These are phyloP conservation scores for Plasmodium adleri DNA, from an alignment of 169 alveolate genomes.

Conservation along the genomic window DNA sequence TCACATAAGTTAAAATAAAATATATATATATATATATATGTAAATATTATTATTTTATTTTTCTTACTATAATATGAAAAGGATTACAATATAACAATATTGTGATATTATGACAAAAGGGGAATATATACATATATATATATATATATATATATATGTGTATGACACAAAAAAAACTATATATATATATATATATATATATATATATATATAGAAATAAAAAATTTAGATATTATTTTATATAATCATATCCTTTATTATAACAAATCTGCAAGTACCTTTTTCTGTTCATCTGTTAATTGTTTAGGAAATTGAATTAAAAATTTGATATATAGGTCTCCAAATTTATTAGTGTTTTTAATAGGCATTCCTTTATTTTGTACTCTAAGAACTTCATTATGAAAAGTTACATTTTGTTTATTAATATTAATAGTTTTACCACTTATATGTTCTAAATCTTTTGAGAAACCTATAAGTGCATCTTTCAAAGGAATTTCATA, in stretches of 20 bases:
- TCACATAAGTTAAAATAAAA: background rate
- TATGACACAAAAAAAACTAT: background rate
- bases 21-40: background rate
- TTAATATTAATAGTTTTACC: slow-evolving; percentile 79
- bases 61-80: too few relatives aligned
- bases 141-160: background rate
- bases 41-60: background rate
- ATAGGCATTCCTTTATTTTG: slow-evolving; percentile 88
- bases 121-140: background rate
- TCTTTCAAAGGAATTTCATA: slow-evolving; percentile 86
- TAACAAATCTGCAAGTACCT: slow-evolving; percentile 79
- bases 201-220: background rate
- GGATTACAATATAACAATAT: too few relatives aligned
- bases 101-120: background rate
- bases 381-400: slow-evolving; percentile 82
- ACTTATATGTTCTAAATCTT: slow-evolving; percentile 85
- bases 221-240: background rate
- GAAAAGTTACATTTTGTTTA: slow-evolving; percentile 86
- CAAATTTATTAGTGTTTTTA: slow-evolving; percentile 79
- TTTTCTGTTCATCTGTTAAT: slow-evolving; percentile 80
- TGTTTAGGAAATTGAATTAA: slow-evolving; percentile 84
- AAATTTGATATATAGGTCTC: slow-evolving; percentile 85
- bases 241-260: background rate
- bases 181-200: slow-evolving; percentile 1
- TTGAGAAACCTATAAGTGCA: slow-evolving; percentile 86